Percentiles rank a stretch among this genome's conserved stretches.
These are phyloP conservation scores for Cercophora newfieldiana DNA, from an alignment of 495 filamentous ascomycete species.

Conservation along the genomic window DNA sequence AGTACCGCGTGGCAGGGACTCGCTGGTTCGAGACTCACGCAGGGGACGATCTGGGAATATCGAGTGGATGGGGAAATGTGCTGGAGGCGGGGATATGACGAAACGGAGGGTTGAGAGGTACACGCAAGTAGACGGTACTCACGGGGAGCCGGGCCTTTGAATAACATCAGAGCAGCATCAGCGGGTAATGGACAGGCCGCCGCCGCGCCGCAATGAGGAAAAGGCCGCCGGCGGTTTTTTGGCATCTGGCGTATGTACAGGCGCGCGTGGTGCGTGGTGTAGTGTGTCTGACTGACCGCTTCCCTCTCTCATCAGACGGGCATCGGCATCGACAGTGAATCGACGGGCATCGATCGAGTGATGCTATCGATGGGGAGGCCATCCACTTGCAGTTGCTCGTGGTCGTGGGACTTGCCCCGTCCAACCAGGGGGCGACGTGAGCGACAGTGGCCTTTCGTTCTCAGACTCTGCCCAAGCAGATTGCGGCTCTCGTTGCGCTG, in stretches of 20 bases:
- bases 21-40: slow-evolving; percentile 18
- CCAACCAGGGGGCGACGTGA: slow-evolving; percentile 4
- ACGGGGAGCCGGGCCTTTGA: slow-evolving; percentile 1
- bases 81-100: slow-evolving; percentile 10
- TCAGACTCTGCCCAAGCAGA: neutral
- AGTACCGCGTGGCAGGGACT: slow-evolving; percentile 18
- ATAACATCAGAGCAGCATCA: slow-evolving; percentile 15
- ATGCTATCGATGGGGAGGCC: neutral
- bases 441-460: slow-evolving; percentile 2
- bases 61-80: neutral
- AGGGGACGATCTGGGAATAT: slow-evolving; percentile 17
- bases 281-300: neutral
- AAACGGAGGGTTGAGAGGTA: slow-evolving; percentile 12
- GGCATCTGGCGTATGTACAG: neutral
- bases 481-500: slow-evolving; percentile 1
- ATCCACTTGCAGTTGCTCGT: slow-evolving; percentile 1
- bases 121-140: slow-evolving; percentile 10
- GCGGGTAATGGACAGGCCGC: neutral
- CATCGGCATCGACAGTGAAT: slow-evolving; percentile 11
- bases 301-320: neutral
- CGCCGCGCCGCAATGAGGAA: slow-evolving; percentile 11
- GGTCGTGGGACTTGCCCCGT: neutral
- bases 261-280: neutral
- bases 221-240: slow-evolving; percentile 1
- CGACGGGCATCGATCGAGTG: slow-evolving; percentile 9